Base-by-base conservation (phyloP, 2,329 filamentous ascomycete genomes). In the Stemphylium lycopersici region DNA sequence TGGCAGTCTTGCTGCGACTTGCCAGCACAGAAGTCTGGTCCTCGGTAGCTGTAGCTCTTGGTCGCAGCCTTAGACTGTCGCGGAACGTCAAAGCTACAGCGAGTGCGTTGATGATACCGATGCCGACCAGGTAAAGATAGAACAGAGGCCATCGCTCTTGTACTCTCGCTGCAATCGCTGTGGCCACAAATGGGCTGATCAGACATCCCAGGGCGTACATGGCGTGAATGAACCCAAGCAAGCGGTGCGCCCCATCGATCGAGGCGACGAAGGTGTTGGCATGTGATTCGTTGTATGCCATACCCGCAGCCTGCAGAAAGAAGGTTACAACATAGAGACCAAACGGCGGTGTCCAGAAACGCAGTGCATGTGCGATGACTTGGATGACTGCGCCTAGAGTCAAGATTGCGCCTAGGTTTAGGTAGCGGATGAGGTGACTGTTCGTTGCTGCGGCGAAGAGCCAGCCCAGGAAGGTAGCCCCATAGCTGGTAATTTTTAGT, bases 251-350 rank as follows among this genome's bases (percentile, higher is more conserved):
- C 13, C 76, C 76, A 8, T 78, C 78, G 0, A 81, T 68, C 0
- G 79, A 76, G 0, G 81, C 78, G 0, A 87, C 84, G 52, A 84
- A 88, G 0, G 84, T 84, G 52, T 89, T 88, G 1, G 82, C 81
- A 18, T 87, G 84, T 0, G 85, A 82, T 58, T 89, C 87, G 55
- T 88, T 84, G 51, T 83, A 87, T 0, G 83, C 86, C 66, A 87
- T 84, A 0, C 86, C 86, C 0, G 87, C 63, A 8, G 81, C 82
- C 1, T 82, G 80, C 6, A 88, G 56, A 69, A 83, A 83, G 65
- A 88, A 89, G 0, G 83, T 84, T 2, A 81, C 65, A 0, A 80
- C 80, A 52, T 84, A 88, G 0, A 88, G 72, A 0, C 78, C 76
- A 43, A 88, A 86, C 0, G 84, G 83, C 0, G 85, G 80, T 1